Evolutionary conservation across 164 flowering plant species (phyloP), one percentile per base, ranked within the genome.

Genomic region (Nelumbo lutea): DNA sequence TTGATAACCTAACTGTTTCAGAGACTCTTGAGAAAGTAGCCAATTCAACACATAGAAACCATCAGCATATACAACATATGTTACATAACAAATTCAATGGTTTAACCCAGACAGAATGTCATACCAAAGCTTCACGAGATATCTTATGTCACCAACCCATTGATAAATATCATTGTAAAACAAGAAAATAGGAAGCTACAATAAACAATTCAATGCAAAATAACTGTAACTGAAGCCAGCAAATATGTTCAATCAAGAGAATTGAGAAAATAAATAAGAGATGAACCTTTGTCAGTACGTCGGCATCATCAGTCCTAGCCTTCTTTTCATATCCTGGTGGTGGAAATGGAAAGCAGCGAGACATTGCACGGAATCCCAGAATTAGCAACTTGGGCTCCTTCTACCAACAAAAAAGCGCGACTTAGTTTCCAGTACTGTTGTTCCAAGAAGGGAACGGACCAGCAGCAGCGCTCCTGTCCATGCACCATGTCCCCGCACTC

Each of bases 321-420:
- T 87, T 86, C 83, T 84, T 90, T 72, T 87, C 92, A 87, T 90
- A 93, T 78, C 98, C 98, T 66, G 98, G 98, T 52, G 98, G 98
- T 3, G 98, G 96, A 79, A 93, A 93, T 27, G 96, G 98, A 83
- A 90, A 90, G 90, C 98, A 93, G 79, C 98, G 98, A 82, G 98
- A 93, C 98, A 93, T 93, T 79, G 95, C 89, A 83, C 83, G 62
- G 40, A 65, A 68, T 70, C 62, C 69, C 44, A 59, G 71, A 69
- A 72, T 44, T 72, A 41, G 81, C 59, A 68, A 78, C 52, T 65
- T 42, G 15, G 72, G 70, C 45, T 67, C 73, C 77, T 70, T 75
- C 73, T 52, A 71, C 69, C 61, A 68, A 73, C 15, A 58, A 64
- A 69, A 77, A 69, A 14, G 71, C 72, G 69, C 66, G 67, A 71